Evolutionary conservation across 129 eudicot species (phyloP).

Genomic region (Tanacetum coccineum): DNA sequence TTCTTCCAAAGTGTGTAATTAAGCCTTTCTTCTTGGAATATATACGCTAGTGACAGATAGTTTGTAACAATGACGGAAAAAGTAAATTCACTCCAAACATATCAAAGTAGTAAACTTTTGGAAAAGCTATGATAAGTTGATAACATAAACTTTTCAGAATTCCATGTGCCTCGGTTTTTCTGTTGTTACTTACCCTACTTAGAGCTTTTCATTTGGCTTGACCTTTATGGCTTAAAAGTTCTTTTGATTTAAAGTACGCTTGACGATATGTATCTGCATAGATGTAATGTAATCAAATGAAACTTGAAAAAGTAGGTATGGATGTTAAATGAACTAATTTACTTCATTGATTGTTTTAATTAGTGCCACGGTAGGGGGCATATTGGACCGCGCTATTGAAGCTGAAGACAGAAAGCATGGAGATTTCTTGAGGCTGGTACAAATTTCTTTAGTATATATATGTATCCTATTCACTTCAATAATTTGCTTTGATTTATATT

Average conservation of each 20-base stretch:
- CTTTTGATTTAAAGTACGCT: background rate
- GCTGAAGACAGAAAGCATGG: constrained; percentile 83
- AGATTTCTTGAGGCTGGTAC: constrained; percentile 79
- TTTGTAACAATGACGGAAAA: constrained; percentile 1
- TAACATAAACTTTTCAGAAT: constrained; percentile 28
- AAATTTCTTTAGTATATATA: background rate
- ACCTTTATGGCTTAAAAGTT: constrained; percentile 8
- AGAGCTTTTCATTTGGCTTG: background rate
- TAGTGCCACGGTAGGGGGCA: constrained; percentile 82
- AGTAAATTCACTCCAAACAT: constrained; percentile 14
- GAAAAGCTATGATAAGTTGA: constrained; percentile 10
- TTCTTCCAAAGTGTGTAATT: too few relatives aligned
- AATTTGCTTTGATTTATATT: background rate
- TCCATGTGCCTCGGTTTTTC: constrained; percentile 25
- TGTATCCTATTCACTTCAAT: background rate
- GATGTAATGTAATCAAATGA: background rate
- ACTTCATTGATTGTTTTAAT: constrained; percentile 3
- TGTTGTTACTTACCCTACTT: constrained; percentile 18
- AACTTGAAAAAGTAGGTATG: constrained; percentile 2
- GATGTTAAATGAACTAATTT: constrained; percentile 3
- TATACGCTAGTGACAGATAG: constrained; percentile 1
- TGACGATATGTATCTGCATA: too few relatives aligned
- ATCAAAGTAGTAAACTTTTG: constrained; percentile 5
- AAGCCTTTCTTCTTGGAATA: too few relatives aligned
- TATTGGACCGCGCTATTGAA: constrained; percentile 77